phyloP scores from a whole-genome alignment of 1,139 yeast species.

The Geotrichum reessii region DNA sequence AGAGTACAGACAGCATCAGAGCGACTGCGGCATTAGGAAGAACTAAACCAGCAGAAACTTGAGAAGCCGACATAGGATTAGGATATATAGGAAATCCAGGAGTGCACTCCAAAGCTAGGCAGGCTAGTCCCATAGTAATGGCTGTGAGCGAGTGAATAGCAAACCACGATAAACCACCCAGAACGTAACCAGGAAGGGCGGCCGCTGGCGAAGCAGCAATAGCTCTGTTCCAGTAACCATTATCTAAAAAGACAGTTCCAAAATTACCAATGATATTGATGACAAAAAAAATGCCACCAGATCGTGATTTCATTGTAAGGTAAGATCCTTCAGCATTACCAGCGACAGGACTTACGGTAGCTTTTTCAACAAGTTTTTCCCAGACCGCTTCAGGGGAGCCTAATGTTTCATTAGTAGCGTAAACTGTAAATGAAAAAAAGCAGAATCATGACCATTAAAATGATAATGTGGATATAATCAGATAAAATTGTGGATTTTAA shows the following conservation, averaged over 20 bases:
- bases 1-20: constrained; percentile 79
- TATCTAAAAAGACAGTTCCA: constrained; percentile 83
- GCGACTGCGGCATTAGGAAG: constrained; percentile 85
- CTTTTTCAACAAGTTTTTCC: constrained; percentile 59
- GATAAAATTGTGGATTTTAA: constrained; percentile 85
- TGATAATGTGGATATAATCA: constrained; percentile 70
- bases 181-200: constrained; percentile 81
- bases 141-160: constrained; percentile 81
- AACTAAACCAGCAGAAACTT: constrained; percentile 74
- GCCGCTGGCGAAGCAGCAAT: constrained; percentile 81
- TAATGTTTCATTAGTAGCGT: constrained; percentile 49
- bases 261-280: constrained; percentile 81
- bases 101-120: constrained; percentile 60
- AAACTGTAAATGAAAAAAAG: constrained; percentile 36
- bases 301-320: constrained; percentile 67
- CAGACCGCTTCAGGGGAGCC: constrained; percentile 82
- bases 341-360: constrained; percentile 51
- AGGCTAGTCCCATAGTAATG: constrained; percentile 79
- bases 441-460: constrained; percentile 40
- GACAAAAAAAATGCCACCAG: constrained; percentile 79
- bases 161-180: constrained; percentile 91
- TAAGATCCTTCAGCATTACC: constrained; percentile 73
- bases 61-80: constrained; percentile 51
- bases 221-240: constrained; percentile 82
- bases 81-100: constrained; percentile 79